A percentile compares a stretch with the other conserved stretches of the same genome.
These are phyloP conservation scores for Sphagnum contortum DNA, from an alignment of 225 moss, liverwort and hornwort genomes.

Conservation along the genomic window DNA sequence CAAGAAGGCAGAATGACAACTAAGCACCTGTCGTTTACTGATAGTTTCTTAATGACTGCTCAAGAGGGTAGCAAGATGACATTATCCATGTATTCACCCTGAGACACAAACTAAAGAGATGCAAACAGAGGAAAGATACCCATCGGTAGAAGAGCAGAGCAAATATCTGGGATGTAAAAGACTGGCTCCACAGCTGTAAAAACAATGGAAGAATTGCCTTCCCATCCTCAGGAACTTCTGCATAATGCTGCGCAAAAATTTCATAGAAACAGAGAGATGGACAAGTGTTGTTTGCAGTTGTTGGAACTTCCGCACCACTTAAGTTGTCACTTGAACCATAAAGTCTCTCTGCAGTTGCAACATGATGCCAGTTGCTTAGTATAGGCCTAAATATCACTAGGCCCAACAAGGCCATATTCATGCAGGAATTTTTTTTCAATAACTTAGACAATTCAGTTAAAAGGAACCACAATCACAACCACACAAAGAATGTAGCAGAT, in stretches of 20 bases:
- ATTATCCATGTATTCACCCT: too few species aligned
- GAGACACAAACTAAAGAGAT: too few species aligned
- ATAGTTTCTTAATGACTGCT: too few species aligned
- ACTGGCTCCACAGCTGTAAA: slow-evolving; percentile 92
- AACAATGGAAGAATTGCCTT: slow-evolving; percentile 72
- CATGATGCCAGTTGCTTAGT: neutral
- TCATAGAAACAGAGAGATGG: slow-evolving; percentile 76
- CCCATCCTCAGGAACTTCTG: slow-evolving; percentile 76
- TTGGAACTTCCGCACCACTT: slow-evolving; percentile 13
- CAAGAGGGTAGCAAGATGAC: too few species aligned
- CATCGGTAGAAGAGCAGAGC: slow-evolving; percentile 85
- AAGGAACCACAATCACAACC: neutral
- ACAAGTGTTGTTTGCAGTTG: slow-evolving; percentile 29
- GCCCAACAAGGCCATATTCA: too few species aligned
- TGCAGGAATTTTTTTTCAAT: too few species aligned
- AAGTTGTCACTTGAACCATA: slow-evolving; percentile 19
- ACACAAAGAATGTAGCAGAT: neutral
- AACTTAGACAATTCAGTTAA: neutral
- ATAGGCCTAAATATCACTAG: too few species aligned
- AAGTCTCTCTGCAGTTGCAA: slow-evolving; percentile 41
- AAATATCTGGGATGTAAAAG: slow-evolving; percentile 91
- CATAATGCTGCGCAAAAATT: slow-evolving; percentile 86
- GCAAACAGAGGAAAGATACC: slow-evolving; percentile 21
- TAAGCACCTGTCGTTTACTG: too few species aligned
- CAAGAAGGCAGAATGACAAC: too few species aligned